Base-by-base conservation (phyloP, 257 asterid species). In the Nicotiana undulata region DNA sequence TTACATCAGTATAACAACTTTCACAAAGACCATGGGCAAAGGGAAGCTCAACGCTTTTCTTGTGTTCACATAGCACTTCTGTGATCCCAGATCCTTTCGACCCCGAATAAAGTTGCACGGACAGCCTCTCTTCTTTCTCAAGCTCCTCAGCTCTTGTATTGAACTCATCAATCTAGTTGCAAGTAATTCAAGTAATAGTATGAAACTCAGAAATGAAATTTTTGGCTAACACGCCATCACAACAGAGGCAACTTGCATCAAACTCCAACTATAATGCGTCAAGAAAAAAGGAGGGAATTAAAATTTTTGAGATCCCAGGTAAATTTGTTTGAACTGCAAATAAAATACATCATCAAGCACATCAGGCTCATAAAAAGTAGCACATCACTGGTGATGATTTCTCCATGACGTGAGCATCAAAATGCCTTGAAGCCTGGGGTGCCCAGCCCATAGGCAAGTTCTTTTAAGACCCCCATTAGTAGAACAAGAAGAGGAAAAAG, bases 21-120 rank as follows among this genome's bases (percentile, higher is more conserved):
- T 81, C 29, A 86, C 98, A 94, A 72, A 94, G 96, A 53, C 98
- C 97, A 87, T 87, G 91, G 72, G 94, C 94, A 89, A 93, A 94
- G 79, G 83, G 92, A 82, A 91, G 89, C 83, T 49, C 72, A 74
- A 85, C 91, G 9, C 77, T 83, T 82, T 84, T 88, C 86, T 89
- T 92, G 83, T 94, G 97, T 84, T 84, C 84, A 86, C 97, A 94
- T 59, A 93, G 92, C 85, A 79, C 72, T 64, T 79, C 82, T 75
- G 72, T 82, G 10, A 64, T 79, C 84, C 85, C 92, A 79, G 88
- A 84, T 84, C 80, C 87, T 82, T 86, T 86, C n/a, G 55, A 80
- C 80, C 83, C 92, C 40, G 78, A 46, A 80, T 49, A 51, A 26
- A 75, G 85, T 4, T 82, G 80, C 29, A 63, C 72, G 53, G 37